Evolutionary conservation across 2,329 filamentous ascomycete genomes (phyloP), one percentile per base, ranked within the genome.

Genomic region (Colletotrichum nymphaeae): DNA sequence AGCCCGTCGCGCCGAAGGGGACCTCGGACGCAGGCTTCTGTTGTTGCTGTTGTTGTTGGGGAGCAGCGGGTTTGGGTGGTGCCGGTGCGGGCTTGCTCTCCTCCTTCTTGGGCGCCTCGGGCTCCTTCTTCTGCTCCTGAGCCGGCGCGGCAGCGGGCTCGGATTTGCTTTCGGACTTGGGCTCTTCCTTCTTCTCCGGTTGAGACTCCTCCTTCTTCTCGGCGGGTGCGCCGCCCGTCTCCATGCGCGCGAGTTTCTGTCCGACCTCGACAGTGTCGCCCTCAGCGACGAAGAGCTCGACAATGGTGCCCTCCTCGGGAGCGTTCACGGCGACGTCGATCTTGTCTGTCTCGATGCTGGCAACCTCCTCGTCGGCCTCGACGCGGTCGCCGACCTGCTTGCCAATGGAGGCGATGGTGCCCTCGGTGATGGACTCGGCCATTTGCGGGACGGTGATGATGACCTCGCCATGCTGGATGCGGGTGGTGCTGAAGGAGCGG

Each of bases 321-420:
- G 79, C 77, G 67, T 76, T 79, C 12, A 81, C 79, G 2, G 79
- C 75, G 28, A 81, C 75, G 53, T 81, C 80, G 7, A 81, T 81
- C 77, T 81, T 81, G 76, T 81, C 80, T 1, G 80, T 81, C 74
- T 81, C 80, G 69, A 81, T 80, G 66, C 76, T 81, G 24, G 79
- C 79, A 24, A 81, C 74, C 60, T 81, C 80, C 58, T 81, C 80
- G 56, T 81, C 80, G 32, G 75, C 76, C 53, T 81, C 79, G 22
- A 81, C 75, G 28, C 67, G 71, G 37, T 81, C 79, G 56, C 80
- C 80, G 3, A 81, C 65, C 72, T 80, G 77, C 73, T 80, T 81
- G 30, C 73, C 59, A 28, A 81, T 56, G 42, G 76, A 76, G 1
- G 76, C 56, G 1, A 81, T 30, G 24, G 80, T 81, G 60, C 80